Evolutionary conservation across 2,329 filamentous ascomycete genomes (phyloP).

Genomic region (Colletotrichum orbiculare): DNA sequence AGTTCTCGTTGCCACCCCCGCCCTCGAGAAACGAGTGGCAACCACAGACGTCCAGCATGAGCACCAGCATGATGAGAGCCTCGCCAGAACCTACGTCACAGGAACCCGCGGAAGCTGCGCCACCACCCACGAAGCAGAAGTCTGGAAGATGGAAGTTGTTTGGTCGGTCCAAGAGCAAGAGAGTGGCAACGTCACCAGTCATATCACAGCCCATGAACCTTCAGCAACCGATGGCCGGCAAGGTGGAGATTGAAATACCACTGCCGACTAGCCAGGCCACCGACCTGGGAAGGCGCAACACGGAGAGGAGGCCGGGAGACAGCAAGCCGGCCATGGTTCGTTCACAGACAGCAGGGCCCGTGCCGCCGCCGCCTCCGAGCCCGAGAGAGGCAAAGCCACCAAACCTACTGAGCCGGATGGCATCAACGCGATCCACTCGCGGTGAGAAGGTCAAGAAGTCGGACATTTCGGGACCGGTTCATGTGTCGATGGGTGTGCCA

Average conservation of each 20-base stretch:
- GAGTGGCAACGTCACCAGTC: slow-evolving; percentile 35
- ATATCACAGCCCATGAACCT: slow-evolving; percentile 34
- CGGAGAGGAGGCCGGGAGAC: slow-evolving; percentile 48
- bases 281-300: slow-evolving; percentile 50
- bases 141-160: slow-evolving; percentile 71
- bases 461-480: slow-evolving; percentile 43
- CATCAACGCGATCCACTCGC: slow-evolving; percentile 36
- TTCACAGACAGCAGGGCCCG: slow-evolving; percentile 53
- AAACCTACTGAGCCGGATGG: slow-evolving; percentile 34
- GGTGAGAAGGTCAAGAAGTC: slow-evolving; percentile 37
- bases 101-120: slow-evolving; percentile 20
- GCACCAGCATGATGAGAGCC: slow-evolving; percentile 25
- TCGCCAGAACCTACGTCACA: slow-evolving; percentile 28
- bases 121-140: slow-evolving; percentile 55
- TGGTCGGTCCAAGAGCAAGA: slow-evolving; percentile 53
- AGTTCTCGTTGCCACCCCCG: slow-evolving; percentile 32
- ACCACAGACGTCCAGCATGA: slow-evolving; percentile 40
- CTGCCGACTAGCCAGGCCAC: slow-evolving; percentile 17
- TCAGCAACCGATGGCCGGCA: slow-evolving; percentile 18
- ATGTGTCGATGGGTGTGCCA: slow-evolving; percentile 40
- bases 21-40: slow-evolving; percentile 40
- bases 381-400: slow-evolving; percentile 36
- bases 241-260: slow-evolving; percentile 7
- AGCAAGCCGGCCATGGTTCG: slow-evolving; percentile 57
- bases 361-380: slow-evolving; percentile 18